A percentile compares a stretch with the other conserved stretches of the same genome.
Evolutionary conservation across 1,139 yeast species (phyloP).

Genomic region (Taphrina deformans): DNA sequence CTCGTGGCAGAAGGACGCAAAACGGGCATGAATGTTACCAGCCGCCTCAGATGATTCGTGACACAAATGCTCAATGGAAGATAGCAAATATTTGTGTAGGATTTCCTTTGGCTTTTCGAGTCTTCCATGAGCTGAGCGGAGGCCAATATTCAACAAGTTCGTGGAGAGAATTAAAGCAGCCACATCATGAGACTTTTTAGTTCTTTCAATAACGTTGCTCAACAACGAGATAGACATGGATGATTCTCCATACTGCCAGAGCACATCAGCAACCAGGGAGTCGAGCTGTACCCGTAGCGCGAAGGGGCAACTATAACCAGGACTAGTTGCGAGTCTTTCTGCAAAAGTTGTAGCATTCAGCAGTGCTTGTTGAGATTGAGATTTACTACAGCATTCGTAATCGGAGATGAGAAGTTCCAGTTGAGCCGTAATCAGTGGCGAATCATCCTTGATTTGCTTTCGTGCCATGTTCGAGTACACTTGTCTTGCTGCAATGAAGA

Average conservation of each 20-base stretch:
- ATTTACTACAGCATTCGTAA: neutral
- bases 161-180: neutral
- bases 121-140: slow-evolving; percentile 71
- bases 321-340: slow-evolving; percentile 3
- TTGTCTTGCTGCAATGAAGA: slow-evolving; percentile 21
- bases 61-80: slow-evolving; percentile 45
- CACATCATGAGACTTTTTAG: neutral
- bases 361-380: neutral
- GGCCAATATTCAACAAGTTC: slow-evolving; percentile 46
- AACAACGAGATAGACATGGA: slow-evolving; percentile 15
- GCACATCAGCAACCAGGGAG: slow-evolving; percentile 22
- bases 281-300: neutral
- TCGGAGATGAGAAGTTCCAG: slow-evolving; percentile 29
- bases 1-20: slow-evolving; percentile 74
- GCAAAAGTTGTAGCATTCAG: slow-evolving; percentile 16
- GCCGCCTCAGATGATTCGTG: slow-evolving; percentile 41
- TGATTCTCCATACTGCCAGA: slow-evolving; percentile 25
- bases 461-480: neutral
- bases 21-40: slow-evolving; percentile 56
- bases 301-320: neutral
- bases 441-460: slow-evolving; percentile 7
- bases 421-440: slow-evolving; percentile 41
- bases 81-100: slow-evolving; percentile 57
- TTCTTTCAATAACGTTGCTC: neutral
- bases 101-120: slow-evolving; percentile 64